These are phyloP conservation scores for Takashimella tepidaria DNA, from an alignment of 1,284 basidiomycete species.

Conservation along the genomic window DNA sequence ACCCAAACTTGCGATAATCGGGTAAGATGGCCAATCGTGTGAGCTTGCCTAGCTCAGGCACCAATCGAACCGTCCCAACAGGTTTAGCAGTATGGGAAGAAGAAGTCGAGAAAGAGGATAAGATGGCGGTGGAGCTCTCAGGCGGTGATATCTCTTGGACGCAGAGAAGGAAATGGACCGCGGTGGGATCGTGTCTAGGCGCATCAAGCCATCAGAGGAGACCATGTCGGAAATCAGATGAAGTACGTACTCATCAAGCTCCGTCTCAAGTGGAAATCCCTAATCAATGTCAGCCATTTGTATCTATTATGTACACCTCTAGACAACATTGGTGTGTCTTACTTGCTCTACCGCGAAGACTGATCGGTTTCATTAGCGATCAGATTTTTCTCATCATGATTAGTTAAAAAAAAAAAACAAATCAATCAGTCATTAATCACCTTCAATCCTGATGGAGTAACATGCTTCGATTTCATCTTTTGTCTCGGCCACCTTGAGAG, in stretches of 20 bases:
- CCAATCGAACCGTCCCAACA: constrained; percentile 41
- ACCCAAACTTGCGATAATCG: constrained; percentile 34
- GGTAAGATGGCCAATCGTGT: constrained; percentile 38
- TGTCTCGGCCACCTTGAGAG: constrained; percentile 26
- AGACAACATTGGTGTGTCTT: constrained; percentile 1
- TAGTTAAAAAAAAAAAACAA: not conserved
- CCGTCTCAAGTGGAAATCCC: constrained; percentile 37
- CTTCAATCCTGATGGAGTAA: constrained; percentile 41
- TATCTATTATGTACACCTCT: not conserved
- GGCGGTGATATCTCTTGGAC: constrained; percentile 20
- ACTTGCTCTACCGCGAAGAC: constrained; percentile 47
- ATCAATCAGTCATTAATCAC: constrained; percentile 20
- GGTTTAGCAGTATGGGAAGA: constrained; percentile 21
- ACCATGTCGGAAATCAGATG: not conserved
- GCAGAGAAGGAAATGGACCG: constrained; percentile 28
- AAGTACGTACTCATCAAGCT: constrained; percentile 38
- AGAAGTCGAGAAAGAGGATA: constrained; percentile 12
- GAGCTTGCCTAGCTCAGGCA: constrained; percentile 37
- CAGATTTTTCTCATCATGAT: not conserved
- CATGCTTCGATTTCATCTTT: constrained; percentile 39
- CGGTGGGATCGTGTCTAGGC: constrained; percentile 22
- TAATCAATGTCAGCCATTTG: constrained; percentile 8
- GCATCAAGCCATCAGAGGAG: not conserved
- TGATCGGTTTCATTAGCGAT: constrained; percentile 10
- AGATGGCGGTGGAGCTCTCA: constrained; percentile 13